phyloP scores from a whole-genome alignment of 1,284 basidiomycete genomes.

The Sparassis latifolia region DNA sequence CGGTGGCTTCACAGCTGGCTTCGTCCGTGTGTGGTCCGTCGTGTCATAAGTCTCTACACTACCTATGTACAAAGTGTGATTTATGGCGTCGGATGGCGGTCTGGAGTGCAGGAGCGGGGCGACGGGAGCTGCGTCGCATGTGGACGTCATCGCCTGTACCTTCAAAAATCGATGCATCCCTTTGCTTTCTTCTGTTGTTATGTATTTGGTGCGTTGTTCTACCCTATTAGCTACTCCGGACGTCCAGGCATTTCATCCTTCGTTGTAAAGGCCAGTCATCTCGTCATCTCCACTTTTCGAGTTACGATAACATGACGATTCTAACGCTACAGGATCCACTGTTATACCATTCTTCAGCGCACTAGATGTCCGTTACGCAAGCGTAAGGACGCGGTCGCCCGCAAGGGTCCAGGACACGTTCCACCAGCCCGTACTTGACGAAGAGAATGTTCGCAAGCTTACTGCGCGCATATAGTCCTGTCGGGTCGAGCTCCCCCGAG shows the following conservation, averaged over 20 bases:
- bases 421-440: conserved; percentile 30
- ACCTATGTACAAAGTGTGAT: conserved; percentile 9
- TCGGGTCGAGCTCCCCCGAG: conserved; percentile 23
- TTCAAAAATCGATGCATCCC: conserved; percentile 18
- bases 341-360: no score
- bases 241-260: no score
- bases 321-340: no score
- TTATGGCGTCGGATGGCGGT: conserved; percentile 9
- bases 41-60: conserved; percentile 42
- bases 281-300: no score
- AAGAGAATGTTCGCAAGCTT: conserved; percentile 40
- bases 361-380: no score
- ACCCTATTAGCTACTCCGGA: no score
- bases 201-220: no score
- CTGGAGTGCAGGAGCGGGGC: conserved; percentile 8
- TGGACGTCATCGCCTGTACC: conserved; percentile 19
- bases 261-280: no score
- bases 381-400: conserved; percentile 28
- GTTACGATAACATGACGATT: no score
- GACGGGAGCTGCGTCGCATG: background rate
- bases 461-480: conserved; percentile 34
- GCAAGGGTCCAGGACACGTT: conserved; percentile 29
- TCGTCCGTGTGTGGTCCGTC: conserved; percentile 90
- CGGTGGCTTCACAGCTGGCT: conserved; percentile 90
- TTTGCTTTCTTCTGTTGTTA: background rate